phyloP scores from a whole-genome alignment of 495 filamentous ascomycete genomes.

The Tuber calosporum region DNA sequence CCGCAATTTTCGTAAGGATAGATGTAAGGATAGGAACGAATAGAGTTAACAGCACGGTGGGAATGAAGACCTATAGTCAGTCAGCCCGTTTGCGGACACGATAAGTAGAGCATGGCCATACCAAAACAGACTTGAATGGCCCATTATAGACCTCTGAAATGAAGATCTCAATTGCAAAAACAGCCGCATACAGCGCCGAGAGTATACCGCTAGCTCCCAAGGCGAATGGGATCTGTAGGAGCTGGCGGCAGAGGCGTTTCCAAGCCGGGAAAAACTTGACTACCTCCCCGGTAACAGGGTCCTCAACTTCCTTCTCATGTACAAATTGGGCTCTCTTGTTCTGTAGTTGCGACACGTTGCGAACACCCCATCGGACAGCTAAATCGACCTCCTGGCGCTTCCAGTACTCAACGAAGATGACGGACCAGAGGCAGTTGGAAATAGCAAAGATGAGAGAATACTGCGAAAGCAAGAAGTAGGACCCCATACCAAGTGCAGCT shows the following conservation, averaged over 20 bases:
- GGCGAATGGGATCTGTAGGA: conserved; percentile 85
- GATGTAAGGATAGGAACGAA: conserved; percentile 70
- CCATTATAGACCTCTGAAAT: conserved; percentile 90
- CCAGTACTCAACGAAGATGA: conserved; percentile 94
- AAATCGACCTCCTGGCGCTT: conserved; percentile 89
- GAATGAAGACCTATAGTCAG: conserved; percentile 64
- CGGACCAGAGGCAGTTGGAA: conserved; percentile 76
- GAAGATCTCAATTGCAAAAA: conserved; percentile 93
- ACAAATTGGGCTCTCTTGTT: conserved; percentile 67
- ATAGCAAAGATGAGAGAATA: conserved; percentile 80
- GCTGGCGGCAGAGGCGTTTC: conserved; percentile 69
- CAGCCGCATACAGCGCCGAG: conserved; percentile 73
- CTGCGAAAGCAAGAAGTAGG: conserved; percentile 74
- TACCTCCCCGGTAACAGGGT: conserved; percentile 79
- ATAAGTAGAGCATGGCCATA: conserved; percentile 44
- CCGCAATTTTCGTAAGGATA: conserved; percentile 69
- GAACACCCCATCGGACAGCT: conserved; percentile 84
- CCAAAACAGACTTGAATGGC: conserved; percentile 76
- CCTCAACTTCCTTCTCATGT: conserved; percentile 64
- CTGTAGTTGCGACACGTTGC: conserved; percentile 76
- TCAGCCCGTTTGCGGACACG: conserved; percentile 41
- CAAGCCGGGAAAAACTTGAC: conserved; percentile 68
- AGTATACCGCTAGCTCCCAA: conserved; percentile 60
- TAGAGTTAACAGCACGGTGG: conserved; percentile 75
- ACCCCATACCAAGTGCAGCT: conserved; percentile 69